phyloP scores from a whole-genome alignment of 1,284 basidiomycete genomes.

The Ustanciosporium gigantosporum region DNA sequence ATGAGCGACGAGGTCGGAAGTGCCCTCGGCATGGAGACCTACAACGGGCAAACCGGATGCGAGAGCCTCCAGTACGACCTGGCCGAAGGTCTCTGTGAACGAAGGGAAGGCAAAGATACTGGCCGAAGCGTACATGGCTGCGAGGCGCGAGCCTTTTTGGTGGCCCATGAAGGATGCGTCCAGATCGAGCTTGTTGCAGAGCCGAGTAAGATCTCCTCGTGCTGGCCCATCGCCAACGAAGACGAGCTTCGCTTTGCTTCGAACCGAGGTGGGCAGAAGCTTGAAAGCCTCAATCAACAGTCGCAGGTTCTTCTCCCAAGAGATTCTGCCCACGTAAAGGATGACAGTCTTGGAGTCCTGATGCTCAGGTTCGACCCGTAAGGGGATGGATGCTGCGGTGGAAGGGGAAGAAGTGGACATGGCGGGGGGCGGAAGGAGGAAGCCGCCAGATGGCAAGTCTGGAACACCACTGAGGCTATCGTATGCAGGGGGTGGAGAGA shows the following conservation, averaged over 20 bases:
- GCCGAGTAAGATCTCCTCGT: constrained; percentile 63
- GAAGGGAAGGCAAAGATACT: constrained; percentile 67
- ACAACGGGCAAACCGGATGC: constrained; percentile 67
- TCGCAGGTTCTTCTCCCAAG: constrained; percentile 69
- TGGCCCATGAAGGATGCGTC: constrained; percentile 67
- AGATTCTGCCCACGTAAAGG: constrained; percentile 63
- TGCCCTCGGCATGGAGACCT: constrained; percentile 67
- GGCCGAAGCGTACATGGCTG: constrained; percentile 65
- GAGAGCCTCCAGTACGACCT: constrained; percentile 68
- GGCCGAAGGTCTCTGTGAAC: constrained; percentile 67
- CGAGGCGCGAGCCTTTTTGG: constrained; percentile 58
- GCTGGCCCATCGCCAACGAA: constrained; percentile 68
- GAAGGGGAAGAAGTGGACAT: constrained; percentile 10
- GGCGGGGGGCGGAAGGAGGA: constrained; percentile 48
- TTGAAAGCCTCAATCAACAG: constrained; percentile 66
- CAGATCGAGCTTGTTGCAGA: constrained; percentile 63
- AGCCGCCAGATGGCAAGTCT: constrained; percentile 27
- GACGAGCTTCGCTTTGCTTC: constrained; percentile 64
- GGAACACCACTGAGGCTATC: constrained; percentile 52
- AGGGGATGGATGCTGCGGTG: not conserved
- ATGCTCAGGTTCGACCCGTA: constrained; percentile 16
- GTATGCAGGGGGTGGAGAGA: constrained; percentile 54
- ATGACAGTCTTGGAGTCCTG: constrained; percentile 56
- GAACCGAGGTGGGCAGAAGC: constrained; percentile 51
- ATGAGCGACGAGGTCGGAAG: constrained; percentile 66